Percentiles rank a stretch among this genome's conserved stretches.
These are phyloP conservation scores for Pyrenophora graminea DNA, from an alignment of 2,329 filamentous ascomycete species.

Conservation along the genomic window DNA sequence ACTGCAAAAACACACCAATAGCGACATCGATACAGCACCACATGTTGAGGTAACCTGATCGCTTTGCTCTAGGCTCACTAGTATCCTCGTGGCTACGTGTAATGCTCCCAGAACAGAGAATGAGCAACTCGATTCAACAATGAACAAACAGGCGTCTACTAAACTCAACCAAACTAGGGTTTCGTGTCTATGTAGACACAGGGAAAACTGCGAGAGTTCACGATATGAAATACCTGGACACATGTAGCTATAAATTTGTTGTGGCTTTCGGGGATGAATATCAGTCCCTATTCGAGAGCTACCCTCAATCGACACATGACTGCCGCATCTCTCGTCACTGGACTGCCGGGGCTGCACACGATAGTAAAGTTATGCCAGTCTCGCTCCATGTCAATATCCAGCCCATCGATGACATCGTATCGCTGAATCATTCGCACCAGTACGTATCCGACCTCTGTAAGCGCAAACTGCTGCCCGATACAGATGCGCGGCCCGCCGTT, in stretches of 20 bases:
- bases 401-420: slow-evolving; percentile 2
- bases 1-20: not conserved
- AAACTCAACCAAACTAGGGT: too few relatives aligned
- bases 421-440: slow-evolving; percentile 5
- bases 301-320: slow-evolving; percentile 5
- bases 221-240: too few relatives aligned
- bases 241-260: too few relatives aligned
- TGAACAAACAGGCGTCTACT: too few relatives aligned
- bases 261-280: too few relatives aligned
- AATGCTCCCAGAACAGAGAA: too few relatives aligned
- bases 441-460: slow-evolving; percentile 22
- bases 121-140: too few relatives aligned
- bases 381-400: slow-evolving; percentile 5
- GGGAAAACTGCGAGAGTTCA: too few relatives aligned
- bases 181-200: too few relatives aligned
- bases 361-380: slow-evolving; percentile 12
- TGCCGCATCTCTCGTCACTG: not conserved
- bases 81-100: too few relatives aligned
- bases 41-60: too few relatives aligned
- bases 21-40: not conserved
- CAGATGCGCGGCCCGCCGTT: slow-evolving; percentile 32
- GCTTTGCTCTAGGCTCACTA: too few relatives aligned
- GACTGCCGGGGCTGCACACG: slow-evolving; percentile 8
- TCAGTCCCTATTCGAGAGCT: not conserved
- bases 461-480: slow-evolving; percentile 25